phyloP scores from a whole-genome alignment of 192 early-diverging fungal genomes.

The Mortierella hygrophila region DNA sequence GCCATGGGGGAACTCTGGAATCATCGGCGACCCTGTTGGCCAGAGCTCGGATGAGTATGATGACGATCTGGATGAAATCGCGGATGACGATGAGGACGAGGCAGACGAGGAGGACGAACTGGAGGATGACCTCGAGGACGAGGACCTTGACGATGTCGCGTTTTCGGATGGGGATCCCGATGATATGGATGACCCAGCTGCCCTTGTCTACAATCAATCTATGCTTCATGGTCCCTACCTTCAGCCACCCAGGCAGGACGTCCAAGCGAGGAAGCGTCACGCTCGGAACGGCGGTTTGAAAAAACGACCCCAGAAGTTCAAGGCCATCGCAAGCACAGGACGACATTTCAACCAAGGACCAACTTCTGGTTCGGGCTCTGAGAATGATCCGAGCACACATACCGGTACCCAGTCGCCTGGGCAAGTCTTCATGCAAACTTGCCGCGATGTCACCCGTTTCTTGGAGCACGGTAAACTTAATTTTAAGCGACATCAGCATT shows the following conservation, averaged over 20 bases:
- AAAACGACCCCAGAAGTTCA: slow-evolving; percentile 16
- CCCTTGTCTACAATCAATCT: slow-evolving; percentile 20
- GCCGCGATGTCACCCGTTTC: slow-evolving; percentile 26
- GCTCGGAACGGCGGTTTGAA: slow-evolving; percentile 10
- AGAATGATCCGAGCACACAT: neutral
- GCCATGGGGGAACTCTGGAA: slow-evolving; percentile 20
- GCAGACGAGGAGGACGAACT: slow-evolving; percentile 48
- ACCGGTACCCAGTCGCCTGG: neutral
- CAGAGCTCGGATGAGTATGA: slow-evolving; percentile 52
- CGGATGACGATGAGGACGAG: slow-evolving; percentile 32
- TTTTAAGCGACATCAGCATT: neutral
- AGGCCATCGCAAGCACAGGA: slow-evolving; percentile 22
- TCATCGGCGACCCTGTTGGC: slow-evolving; percentile 18
- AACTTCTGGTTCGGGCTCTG: neutral
- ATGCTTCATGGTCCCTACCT: slow-evolving; percentile 35
- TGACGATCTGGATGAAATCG: slow-evolving; percentile 30
- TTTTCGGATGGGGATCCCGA: slow-evolving; percentile 26
- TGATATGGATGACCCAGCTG: slow-evolving; percentile 21
- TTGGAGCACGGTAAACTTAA: slow-evolving; percentile 35
- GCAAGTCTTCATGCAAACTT: slow-evolving; percentile 16
- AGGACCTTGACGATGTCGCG: slow-evolving; percentile 40
- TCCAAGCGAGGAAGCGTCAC: slow-evolving; percentile 24
- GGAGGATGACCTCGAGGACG: slow-evolving; percentile 44
- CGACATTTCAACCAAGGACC: neutral
- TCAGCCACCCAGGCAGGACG: slow-evolving; percentile 23